Conservation (phyloP, 1,284 basidiomycete species). For the Apiotrichum veenhuisii region DNA sequence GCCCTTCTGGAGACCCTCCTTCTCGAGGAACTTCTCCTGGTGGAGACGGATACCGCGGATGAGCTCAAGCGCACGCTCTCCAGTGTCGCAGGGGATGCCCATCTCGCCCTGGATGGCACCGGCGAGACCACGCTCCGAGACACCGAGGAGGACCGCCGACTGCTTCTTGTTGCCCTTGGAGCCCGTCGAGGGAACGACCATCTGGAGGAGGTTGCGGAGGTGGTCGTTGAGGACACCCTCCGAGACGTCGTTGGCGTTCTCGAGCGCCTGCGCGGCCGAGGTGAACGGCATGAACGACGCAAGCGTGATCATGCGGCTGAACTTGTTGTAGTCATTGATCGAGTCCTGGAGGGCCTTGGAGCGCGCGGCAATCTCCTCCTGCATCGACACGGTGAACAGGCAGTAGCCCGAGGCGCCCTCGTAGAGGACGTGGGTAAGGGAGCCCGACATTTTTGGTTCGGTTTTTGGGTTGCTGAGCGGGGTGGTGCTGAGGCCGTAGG, state of each 20-base stretch:
- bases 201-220: slow-evolving; percentile 78
- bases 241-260: slow-evolving; percentile 94
- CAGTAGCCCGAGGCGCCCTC: slow-evolving; percentile 95
- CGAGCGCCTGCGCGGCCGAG: slow-evolving; percentile 89
- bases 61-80: slow-evolving; percentile 81
- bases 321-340: slow-evolving; percentile 81
- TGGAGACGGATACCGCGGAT: slow-evolving; percentile 92
- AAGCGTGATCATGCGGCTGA: slow-evolving; percentile 89
- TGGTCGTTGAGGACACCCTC: slow-evolving; percentile 92
- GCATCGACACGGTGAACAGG: slow-evolving; percentile 82
- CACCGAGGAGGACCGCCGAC: slow-evolving; percentile 71
- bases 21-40: slow-evolving; percentile 75
- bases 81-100: slow-evolving; percentile 77
- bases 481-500: neutral
- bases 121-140: slow-evolving; percentile 75
- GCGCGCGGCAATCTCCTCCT: slow-evolving; percentile 84
- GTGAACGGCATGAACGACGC: slow-evolving; percentile 94
- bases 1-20: slow-evolving; percentile 66
- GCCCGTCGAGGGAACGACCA: slow-evolving; percentile 68
- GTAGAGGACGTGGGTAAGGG: slow-evolving; percentile 79
- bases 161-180: slow-evolving; percentile 62
- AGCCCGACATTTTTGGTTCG: slow-evolving; percentile 47
- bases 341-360: slow-evolving; percentile 79
- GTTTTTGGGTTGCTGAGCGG: neutral
- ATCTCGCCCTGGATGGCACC: slow-evolving; percentile 75